phyloP scores from a whole-genome alignment of 345 rosid species.

The Capsella bursapastoris region DNA sequence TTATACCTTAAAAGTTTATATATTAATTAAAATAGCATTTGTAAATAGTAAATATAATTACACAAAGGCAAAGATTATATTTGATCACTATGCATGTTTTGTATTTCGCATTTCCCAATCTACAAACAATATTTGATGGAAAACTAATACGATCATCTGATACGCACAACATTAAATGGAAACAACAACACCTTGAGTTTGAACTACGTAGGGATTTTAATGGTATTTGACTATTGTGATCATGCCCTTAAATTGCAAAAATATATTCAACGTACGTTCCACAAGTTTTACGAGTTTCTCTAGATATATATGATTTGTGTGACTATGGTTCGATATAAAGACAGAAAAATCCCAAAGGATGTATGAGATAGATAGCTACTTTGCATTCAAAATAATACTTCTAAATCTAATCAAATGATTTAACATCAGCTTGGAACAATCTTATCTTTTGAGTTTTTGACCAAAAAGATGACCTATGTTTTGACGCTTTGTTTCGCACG shows the following conservation, averaged over 20 bases:
- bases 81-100: background rate
- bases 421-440: background rate
- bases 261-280: background rate
- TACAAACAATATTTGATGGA: background rate
- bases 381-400: background rate
- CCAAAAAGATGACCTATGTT: background rate
- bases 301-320: background rate
- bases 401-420: background rate
- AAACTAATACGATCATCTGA: background rate
- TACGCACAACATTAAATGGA: background rate
- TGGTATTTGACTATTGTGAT: background rate
- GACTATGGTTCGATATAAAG: background rate
- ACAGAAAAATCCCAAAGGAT: background rate
- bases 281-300: background rate
- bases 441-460: constrained; percentile 17
- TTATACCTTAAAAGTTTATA: too few species aligned
- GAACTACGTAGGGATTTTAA: background rate
- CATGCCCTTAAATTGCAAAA: background rate
- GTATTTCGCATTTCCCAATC: background rate
- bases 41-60: too few species aligned
- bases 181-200: background rate
- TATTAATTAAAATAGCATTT: too few species aligned
- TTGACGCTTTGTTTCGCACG: constrained; percentile 35
- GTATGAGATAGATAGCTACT: background rate
- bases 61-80: background rate